Evolutionary conservation across 371 early-diverging fungal species (phyloP), one percentile per base, ranked within the genome.

Genomic region (Mortierella polycephala): DNA sequence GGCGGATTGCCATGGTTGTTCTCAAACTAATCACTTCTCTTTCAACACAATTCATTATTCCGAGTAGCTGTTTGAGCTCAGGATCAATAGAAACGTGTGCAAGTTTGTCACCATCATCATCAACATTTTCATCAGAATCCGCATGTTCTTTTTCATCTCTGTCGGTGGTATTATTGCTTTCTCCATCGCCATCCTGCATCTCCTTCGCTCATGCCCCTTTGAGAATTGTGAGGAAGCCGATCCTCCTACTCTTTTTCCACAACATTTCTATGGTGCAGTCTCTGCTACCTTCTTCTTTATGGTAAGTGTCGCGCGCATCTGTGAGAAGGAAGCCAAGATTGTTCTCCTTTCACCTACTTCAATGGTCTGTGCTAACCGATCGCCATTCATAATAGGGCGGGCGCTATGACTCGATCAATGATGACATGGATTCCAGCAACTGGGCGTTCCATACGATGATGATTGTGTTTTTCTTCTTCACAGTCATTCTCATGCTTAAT

Each of bases 401-500:
- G 8, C 12, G 51, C 8, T 50, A 50, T 50, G 51, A 67, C n/a
- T 60, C 67, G 1, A 44, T 67, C 59, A 59, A 20, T 54, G 55
- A 45, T n/a, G 23, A 58, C 11, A 30, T 67, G 7, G 52, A 5
- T 5, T 20, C 54, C n/a, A 16, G 18, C 6, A 52, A 67, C 40
- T 41, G 41, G 20, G 42, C 59, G 11, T 67, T 67, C 55, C 67
- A 67, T 11, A 16, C 52, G 1, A 39, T 67, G 39, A 67, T 67
- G 67, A 52, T 60, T 16, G 12, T 45, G 18, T 67, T 60, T 54
- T 60, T 67, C 20, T 67, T 67, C 60, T 67, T 67, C 54, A 67
- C 67, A 1, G 67, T 67, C 39, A 59, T 67, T 18, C 59, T 67
- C 18, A 67, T 67, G 67, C 60, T 67, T 13, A 67, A 67, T 37